Base-by-base conservation (phyloP, 192 early-diverging fungal genomes). In the Rhizophagus clarus region DNA sequence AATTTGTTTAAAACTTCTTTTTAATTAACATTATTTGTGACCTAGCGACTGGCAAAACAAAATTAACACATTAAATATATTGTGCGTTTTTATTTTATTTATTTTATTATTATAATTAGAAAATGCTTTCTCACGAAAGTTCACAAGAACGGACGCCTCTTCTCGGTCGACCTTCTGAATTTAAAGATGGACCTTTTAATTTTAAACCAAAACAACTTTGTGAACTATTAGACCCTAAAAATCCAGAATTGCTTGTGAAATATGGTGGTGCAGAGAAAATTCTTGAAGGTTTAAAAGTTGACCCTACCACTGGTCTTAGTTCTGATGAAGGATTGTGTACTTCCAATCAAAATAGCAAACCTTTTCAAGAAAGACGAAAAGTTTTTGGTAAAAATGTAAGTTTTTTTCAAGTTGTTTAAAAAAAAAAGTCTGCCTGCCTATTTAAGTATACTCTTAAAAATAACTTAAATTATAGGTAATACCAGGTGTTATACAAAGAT, bases 171-270 rank as follows among this genome's bases (percentile, higher is more conserved):
- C n/a, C n/a, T n/a, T n/a, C n/a, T n/a, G n/a, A n/a, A n/a, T n/a
- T n/a, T n/a, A n/a, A n/a, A n/a, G n/a, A n/a, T n/a, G n/a, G n/a
- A n/a, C 56, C 61, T 10, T 92, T 90, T 83, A 78, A 84, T 49
- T 83, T 92, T 56, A 81, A 85, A 0, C 81, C 88, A n/a, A 80
- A 86, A 56, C 87, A 90, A 74, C 83, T 94, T 73, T 82, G 86
- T 4, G 82, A 85, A 9, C 79, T 94, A 72, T 85, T 92, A 29
- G 93, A 94, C 76, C 88, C 91, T 28, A 93, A 92, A 84, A 86
- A 93, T 83, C 85, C 86, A 34, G 86, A 85, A 1, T 82, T 84
- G 45, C 89, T 93, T 15, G 79, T 79, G 14, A 77, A 90, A 60
- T 82, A 91, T 31, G 93, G 93, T 51, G 93, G 93, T 10, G 72